Conservation (phyloP, 2,329 filamentous ascomycete species). For the Nemania sp. region DNA sequence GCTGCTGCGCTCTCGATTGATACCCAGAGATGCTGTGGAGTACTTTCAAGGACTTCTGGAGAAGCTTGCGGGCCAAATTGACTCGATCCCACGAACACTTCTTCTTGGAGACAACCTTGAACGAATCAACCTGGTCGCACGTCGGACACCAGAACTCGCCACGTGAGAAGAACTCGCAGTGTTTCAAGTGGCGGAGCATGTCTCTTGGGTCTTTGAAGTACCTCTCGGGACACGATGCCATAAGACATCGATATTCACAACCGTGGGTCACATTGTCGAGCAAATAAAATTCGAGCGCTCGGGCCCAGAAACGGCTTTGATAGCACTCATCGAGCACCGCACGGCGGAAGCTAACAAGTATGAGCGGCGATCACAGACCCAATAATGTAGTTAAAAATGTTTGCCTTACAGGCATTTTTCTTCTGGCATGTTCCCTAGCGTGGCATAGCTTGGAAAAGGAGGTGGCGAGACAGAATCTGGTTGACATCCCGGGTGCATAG, state of each 20-base stretch:
- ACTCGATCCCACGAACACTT: slow-evolving; percentile 27
- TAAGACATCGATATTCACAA: slow-evolving; percentile 25
- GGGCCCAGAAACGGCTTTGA: slow-evolving; percentile 24
- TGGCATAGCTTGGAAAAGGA: neutral
- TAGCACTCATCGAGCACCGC: slow-evolving; percentile 29
- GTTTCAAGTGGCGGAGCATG: slow-evolving; percentile 31
- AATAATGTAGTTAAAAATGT: neutral
- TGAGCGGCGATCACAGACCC: neutral
- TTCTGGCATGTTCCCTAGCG: neutral
- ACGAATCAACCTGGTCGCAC: slow-evolving; percentile 21
- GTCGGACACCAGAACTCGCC: slow-evolving; percentile 28
- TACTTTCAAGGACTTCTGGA: neutral
- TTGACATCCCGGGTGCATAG: neutral
- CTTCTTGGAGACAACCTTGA: slow-evolving; percentile 21
- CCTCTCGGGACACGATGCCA: slow-evolving; percentile 24
- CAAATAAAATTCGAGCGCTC: slow-evolving; percentile 25
- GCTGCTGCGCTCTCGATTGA: too few species aligned
- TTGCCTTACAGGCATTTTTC: slow-evolving; percentile 13
- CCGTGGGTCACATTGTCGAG: slow-evolving; percentile 12
- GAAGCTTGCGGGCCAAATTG: slow-evolving; percentile 4
- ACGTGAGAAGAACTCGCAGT: slow-evolving; percentile 22
- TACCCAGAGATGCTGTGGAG: neutral
- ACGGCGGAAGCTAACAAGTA: slow-evolving; percentile 7
- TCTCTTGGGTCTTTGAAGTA: slow-evolving; percentile 18
- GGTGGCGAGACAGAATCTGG: neutral